Evolutionary conservation across 2,329 filamentous ascomycete species (phyloP), one percentile per base, ranked within the genome.

Genomic region (Alternaria alternata): DNA sequence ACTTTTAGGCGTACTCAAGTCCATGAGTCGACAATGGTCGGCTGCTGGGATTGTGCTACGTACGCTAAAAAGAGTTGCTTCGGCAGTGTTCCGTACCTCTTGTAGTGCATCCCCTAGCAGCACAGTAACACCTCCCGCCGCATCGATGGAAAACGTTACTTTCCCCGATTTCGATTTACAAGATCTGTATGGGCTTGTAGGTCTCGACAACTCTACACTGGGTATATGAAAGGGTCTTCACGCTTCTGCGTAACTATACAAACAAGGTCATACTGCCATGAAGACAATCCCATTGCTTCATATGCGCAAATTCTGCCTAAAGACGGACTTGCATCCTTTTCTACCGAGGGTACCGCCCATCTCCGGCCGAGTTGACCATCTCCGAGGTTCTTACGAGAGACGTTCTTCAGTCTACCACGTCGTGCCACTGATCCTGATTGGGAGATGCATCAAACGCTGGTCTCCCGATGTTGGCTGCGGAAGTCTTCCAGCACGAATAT

Each of bases 401-500:
- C 12, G 11, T 2, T 6, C 16, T 8, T 8, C 28, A 28, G 12
- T 30, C 26, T 52, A 57, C 54, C 57, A 61, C 6, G 38, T 38
- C n/a, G 34, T 16, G 14, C 55, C 34, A 18, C 24, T 39, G 18
- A 53, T 8, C 42, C 44, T 57, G 7, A 66, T 20, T 2, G 64
- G 64, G 6, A 66, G 38, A 41, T 20, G 24, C 42, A 66, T 41
- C 42, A 59, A 43, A 11, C 59, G 44, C 32, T 54, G 36, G 7
- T 62, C 59, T 6, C 24, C 39, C 5, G 30, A 32, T 16, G 60
- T 64, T 14, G 41, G 32, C 1, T 26, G 22, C 7, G 79, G 78
- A 41, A 81, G 66, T 30, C 68, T 66, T 1, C 78, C 78, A 0
- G 70, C 79, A n/a, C 78, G 73, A 39, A 81, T 70, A 56, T 81